Evolutionary conservation across 2,329 filamentous ascomycete species (phyloP).

Genomic region (Didymella pomorum): DNA sequence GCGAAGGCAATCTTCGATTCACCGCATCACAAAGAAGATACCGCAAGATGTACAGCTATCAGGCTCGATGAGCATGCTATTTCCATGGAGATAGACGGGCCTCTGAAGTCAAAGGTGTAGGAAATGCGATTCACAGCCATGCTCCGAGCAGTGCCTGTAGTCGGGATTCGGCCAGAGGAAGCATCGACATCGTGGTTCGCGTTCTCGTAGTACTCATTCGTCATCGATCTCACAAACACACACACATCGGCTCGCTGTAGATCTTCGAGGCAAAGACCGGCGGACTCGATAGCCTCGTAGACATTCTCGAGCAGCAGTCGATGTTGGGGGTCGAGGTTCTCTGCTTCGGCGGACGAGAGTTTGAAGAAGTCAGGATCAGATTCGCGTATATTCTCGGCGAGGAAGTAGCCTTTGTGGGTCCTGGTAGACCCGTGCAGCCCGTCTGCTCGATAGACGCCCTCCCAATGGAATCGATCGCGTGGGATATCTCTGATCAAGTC

Average conservation of each 20-base stretch:
- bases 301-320: constrained; percentile 28
- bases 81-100: constrained; percentile 49
- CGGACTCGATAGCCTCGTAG: constrained; percentile 28
- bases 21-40: not conserved
- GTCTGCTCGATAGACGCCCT: not conserved
- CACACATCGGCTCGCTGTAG: not conserved
- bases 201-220: constrained; percentile 14
- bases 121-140: constrained; percentile 49
- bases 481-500: not conserved
- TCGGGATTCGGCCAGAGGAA: not conserved
- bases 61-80: constrained; percentile 17
- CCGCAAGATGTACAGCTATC: not conserved
- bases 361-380: constrained; percentile 36
- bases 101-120: constrained; percentile 48
- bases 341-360: constrained; percentile 26
- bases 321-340: constrained; percentile 35
- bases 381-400: not conserved
- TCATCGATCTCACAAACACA: constrained; percentile 20
- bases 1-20: not conserved
- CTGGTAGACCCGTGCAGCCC: not conserved
- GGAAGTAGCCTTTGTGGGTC: not conserved
- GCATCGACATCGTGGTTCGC: not conserved
- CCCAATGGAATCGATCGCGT: not conserved
- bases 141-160: constrained; percentile 28
- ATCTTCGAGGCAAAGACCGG: constrained; percentile 4